Percentiles rank a stretch among this genome's conserved stretches.
These are phyloP conservation scores for Thalassiosira pacifica DNA, from an alignment of 352 stramenopile species.

Conservation along the genomic window DNA sequence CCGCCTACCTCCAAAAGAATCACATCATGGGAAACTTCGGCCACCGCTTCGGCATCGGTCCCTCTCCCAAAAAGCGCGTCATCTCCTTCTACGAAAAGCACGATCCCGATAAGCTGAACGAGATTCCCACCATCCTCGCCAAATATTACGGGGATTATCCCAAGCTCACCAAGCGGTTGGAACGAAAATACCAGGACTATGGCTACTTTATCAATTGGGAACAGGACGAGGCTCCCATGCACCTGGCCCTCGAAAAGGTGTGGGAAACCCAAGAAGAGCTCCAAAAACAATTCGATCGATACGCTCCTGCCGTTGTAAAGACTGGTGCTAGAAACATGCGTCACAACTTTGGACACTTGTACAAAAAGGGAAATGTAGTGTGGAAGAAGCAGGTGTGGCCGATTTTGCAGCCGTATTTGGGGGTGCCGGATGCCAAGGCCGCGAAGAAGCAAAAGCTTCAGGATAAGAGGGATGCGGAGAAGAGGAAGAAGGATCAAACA, in stretches of 20 bases:
- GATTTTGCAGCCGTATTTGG: slow-evolving; percentile 80
- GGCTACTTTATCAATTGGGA: slow-evolving; percentile 88
- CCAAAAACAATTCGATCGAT: slow-evolving; percentile 71
- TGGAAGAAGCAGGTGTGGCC: slow-evolving; percentile 85
- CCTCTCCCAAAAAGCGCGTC: slow-evolving; percentile 84
- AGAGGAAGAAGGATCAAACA: slow-evolving; percentile 55
- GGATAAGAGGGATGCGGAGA: slow-evolving; percentile 74
- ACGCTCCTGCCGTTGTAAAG: slow-evolving; percentile 77
- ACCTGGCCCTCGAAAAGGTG: slow-evolving; percentile 75
- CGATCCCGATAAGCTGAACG: slow-evolving; percentile 89
- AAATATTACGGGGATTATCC: slow-evolving; percentile 88
- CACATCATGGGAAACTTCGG: slow-evolving; percentile 78
- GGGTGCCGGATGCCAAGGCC: slow-evolving; percentile 73
- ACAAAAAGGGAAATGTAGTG: slow-evolving; percentile 75
- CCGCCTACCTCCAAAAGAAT: slow-evolving; percentile 67
- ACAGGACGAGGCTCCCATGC: slow-evolving; percentile 82
- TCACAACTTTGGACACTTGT: slow-evolving; percentile 78
- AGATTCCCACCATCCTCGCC: slow-evolving; percentile 86
- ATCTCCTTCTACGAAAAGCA: slow-evolving; percentile 91
- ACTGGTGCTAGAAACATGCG: slow-evolving; percentile 78
- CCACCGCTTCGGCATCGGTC: slow-evolving; percentile 77
- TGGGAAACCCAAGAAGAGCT: slow-evolving; percentile 71
- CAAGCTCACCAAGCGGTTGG: slow-evolving; percentile 84
- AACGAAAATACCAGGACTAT: slow-evolving; percentile 88
- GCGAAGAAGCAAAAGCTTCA: slow-evolving; percentile 78